These are phyloP conservation scores for Pulveroboletus ravenelii DNA, from an alignment of 768 basidiomycete genomes.

Conservation along the genomic window DNA sequence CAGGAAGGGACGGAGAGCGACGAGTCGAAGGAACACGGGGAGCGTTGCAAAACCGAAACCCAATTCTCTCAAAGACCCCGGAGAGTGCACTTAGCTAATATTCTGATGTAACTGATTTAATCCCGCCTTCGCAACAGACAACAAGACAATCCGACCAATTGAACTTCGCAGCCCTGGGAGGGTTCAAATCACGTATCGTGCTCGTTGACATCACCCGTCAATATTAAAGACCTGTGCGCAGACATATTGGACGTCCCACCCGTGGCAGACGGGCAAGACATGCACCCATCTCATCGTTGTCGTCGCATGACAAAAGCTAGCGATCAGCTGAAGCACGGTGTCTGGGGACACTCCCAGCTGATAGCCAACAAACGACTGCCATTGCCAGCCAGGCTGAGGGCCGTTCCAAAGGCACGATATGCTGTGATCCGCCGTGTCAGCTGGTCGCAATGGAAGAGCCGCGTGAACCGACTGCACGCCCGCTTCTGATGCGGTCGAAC, in stretches of 20 bases:
- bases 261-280: too few species aligned
- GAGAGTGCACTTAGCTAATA: constrained; percentile 22
- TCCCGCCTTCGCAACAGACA: not conserved
- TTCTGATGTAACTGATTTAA: not conserved
- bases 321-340: constrained; percentile 2
- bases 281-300: too few species aligned
- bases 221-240: not conserved
- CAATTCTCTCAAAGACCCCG: constrained; percentile 34
- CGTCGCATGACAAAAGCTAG: not conserved
- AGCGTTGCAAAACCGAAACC: constrained; percentile 34
- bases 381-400: not conserved
- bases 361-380: not conserved
- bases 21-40: constrained; percentile 26
- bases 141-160: not conserved
- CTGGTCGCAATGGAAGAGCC: too few species aligned
- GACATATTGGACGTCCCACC: not conserved
- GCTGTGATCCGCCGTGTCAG: constrained; percentile 3
- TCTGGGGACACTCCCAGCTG: constrained; percentile 1
- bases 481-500: too few species aligned
- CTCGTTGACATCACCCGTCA: not conserved
- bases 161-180: not conserved
- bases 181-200: not conserved
- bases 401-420: not conserved
- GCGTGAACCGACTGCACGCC: too few species aligned
- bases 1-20: constrained; percentile 29